Percentiles rank a stretch among this genome's conserved stretches.
phyloP scores from a whole-genome alignment of 164 flowering plant species.

The Chimonanthus praecox region DNA sequence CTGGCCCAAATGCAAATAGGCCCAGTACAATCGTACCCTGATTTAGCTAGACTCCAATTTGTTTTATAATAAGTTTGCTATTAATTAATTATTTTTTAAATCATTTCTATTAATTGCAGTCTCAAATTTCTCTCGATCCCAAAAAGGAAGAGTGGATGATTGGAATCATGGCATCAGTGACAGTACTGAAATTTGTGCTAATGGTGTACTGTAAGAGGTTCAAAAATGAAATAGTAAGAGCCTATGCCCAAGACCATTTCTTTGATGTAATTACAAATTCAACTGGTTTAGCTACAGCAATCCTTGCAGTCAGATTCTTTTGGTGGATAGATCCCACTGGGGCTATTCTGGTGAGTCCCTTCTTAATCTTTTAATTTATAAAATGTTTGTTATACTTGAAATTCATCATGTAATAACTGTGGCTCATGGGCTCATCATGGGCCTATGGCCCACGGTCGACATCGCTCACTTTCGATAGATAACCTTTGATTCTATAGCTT shows the following conservation, averaged over 20 bases:
- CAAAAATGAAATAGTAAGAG: slow-evolving; percentile 62
- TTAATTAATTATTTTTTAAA: too few relatives aligned
- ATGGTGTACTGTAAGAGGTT: slow-evolving; percentile 70
- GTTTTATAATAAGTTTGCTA: neutral
- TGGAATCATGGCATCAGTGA: slow-evolving; percentile 73
- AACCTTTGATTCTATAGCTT: neutral
- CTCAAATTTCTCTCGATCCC: slow-evolving; percentile 8
- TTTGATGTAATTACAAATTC: slow-evolving; percentile 84
- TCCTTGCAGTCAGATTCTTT: slow-evolving; percentile 43
- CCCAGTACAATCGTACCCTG: neutral
- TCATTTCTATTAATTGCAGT: neutral
- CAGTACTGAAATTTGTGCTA: slow-evolving; percentile 53
- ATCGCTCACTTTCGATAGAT: neutral
- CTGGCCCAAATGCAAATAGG: too few relatives aligned
- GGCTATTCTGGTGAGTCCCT: slow-evolving; percentile 56
- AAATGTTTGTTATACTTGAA: too few relatives aligned
- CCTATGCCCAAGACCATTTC: slow-evolving; percentile 81
- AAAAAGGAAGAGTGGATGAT: slow-evolving; percentile 69
- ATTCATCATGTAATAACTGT: too few relatives aligned
- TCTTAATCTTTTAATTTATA: neutral
- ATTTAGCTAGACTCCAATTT: neutral
- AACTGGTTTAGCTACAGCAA: slow-evolving; percentile 56
- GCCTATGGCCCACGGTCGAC: neutral
- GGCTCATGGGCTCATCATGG: neutral
- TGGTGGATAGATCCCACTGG: slow-evolving; percentile 91